phyloP scores from a whole-genome alignment of 1,139 yeast genomes.

The Hemisphaericaspora lyxosophila region DNA sequence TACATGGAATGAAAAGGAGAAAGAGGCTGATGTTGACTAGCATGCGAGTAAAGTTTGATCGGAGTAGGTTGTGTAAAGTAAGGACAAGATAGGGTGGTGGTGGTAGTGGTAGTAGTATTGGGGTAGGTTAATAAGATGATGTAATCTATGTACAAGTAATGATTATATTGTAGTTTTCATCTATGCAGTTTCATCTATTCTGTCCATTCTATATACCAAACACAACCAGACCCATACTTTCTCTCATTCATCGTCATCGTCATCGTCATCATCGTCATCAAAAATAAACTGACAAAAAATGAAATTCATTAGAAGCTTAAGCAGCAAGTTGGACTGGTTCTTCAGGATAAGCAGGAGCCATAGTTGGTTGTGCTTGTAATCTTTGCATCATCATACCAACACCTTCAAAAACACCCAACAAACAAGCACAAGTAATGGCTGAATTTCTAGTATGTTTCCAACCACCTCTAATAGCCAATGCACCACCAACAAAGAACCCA shows the following conservation, averaged over 20 bases:
- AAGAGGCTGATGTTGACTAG: no score
- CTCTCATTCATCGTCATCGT: not conserved
- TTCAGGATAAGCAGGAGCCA: conserved; percentile 75
- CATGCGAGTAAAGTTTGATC: no score
- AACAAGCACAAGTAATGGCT: conserved; percentile 96
- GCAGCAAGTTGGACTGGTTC: conserved; percentile 53
- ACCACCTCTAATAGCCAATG: conserved; percentile 97
- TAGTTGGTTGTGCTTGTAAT: conserved; percentile 84
- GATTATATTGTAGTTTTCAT: no score
- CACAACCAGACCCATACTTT: no score
- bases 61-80: no score
- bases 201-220: no score
- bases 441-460: conserved; percentile 96
- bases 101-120: no score
- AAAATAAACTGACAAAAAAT: not conserved
- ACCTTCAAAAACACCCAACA: conserved; percentile 96
- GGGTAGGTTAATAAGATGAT: not conserved
- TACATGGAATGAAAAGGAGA: no score
- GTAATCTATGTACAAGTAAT: not conserved
- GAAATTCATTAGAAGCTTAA: conserved; percentile 15
- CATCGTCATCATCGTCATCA: not conserved
- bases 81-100: no score
- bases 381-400: conserved; percentile 96
- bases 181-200: not conserved
- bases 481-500: conserved; percentile 98